A percentile compares a stretch with the other conserved stretches of the same genome.
phyloP scores from a whole-genome alignment of 2,329 filamentous ascomycete species.

The Fulvia fulva region DNA sequence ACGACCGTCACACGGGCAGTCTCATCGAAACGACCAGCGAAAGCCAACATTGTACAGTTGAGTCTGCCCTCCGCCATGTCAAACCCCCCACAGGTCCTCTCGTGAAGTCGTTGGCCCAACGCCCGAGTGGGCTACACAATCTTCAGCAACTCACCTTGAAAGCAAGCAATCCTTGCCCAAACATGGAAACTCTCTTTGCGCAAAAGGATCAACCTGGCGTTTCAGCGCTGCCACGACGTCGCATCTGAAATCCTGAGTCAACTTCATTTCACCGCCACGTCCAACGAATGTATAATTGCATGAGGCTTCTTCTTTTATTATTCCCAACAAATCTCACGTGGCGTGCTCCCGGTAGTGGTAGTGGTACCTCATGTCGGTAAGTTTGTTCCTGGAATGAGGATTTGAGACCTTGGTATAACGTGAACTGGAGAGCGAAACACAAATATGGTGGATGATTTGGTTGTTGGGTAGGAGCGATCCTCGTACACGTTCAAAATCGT shows the following conservation, averaged over 20 bases:
- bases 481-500: no score
- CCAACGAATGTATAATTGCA: background rate
- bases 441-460: no score
- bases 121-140: background rate
- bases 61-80: background rate
- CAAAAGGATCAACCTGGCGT: background rate
- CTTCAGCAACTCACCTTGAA: no score
- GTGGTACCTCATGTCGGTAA: background rate
- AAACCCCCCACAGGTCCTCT: background rate
- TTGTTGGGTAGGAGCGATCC: no score
- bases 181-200: background rate
- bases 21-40: background rate
- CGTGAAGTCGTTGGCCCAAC: background rate
- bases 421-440: no score
- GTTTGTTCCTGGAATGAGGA: background rate
- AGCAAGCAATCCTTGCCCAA: background rate
- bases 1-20: background rate
- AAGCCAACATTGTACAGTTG: background rate
- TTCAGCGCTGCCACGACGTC: background rate
- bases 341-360: no score
- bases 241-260: background rate
- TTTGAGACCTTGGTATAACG: no score
- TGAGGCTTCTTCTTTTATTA: background rate
- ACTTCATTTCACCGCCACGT: background rate
- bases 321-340: background rate